phyloP scores from a whole-genome alignment of 148 eudicot genomes.

The Pharnaceum exiguum region DNA sequence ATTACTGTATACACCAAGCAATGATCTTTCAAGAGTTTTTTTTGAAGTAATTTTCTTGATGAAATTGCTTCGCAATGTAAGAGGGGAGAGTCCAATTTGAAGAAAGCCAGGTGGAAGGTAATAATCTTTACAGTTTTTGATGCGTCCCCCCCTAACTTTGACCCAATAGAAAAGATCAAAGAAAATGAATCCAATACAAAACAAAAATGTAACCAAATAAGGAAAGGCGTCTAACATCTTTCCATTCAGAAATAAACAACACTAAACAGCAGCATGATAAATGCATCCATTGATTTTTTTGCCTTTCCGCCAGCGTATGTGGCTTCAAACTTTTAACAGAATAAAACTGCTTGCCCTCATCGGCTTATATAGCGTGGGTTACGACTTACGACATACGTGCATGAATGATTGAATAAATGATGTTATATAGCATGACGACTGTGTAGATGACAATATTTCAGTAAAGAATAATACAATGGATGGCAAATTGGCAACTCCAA shows the following conservation, averaged over 20 bases:
- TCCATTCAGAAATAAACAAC: background rate
- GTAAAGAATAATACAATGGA: too few relatives aligned
- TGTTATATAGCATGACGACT: background rate
- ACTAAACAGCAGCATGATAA: conserved; percentile 5
- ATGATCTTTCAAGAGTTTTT: too few relatives aligned
- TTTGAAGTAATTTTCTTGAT: too few relatives aligned
- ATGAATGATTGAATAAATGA: background rate
- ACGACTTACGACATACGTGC: background rate
- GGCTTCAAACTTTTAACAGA: background rate
- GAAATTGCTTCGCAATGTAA: too few relatives aligned
- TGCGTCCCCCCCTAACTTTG: conserved; percentile 11
- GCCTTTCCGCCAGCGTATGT: background rate
- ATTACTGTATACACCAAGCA: too few relatives aligned
- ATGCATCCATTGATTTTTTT: background rate
- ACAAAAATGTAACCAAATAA: conserved; percentile 2
- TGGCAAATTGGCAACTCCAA: too few relatives aligned
- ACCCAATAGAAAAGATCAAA: conserved; percentile 2
- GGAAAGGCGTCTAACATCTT: conserved; percentile 23
- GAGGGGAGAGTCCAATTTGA: background rate
- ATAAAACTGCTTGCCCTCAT: background rate
- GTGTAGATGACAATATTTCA: too few relatives aligned
- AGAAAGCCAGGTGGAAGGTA: background rate
- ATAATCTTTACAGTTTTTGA: background rate
- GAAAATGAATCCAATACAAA: background rate
- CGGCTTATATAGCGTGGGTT: conserved; percentile 4